Percentiles rank a stretch among this genome's conserved stretches.
Conservation (phyloP, 352 stramenopile genomes). For the Pelagophyceae sp. region DNA sequence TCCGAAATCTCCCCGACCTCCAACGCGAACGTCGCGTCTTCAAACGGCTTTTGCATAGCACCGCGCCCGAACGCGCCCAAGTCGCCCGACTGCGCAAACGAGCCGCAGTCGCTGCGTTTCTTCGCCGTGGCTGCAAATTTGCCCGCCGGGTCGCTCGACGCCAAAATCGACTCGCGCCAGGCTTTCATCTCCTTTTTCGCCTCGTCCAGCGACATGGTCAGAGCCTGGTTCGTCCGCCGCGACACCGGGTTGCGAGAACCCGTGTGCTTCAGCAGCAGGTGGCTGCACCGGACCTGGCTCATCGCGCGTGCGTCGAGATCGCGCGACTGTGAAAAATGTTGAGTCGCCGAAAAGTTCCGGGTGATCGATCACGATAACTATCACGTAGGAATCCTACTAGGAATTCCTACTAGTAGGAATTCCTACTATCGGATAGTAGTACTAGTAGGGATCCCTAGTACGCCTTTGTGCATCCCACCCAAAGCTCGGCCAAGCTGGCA, state of each 20-base stretch:
- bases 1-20: slow-evolving; percentile 81
- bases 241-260: slow-evolving; percentile 65
- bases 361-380: too few species aligned
- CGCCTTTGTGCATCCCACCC: too few species aligned
- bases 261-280: slow-evolving; percentile 90
- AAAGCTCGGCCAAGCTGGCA: too few species aligned
- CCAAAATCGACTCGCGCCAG: slow-evolving; percentile 65
- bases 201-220: slow-evolving; percentile 77
- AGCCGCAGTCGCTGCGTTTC: slow-evolving; percentile 62
- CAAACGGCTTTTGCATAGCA: slow-evolving; percentile 81
- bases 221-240: slow-evolving; percentile 67
- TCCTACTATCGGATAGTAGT: too few species aligned
- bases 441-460: too few species aligned
- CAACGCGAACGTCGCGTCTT: slow-evolving; percentile 78
- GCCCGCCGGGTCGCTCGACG: slow-evolving; percentile 58
- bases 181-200: slow-evolving; percentile 59
- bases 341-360: too few species aligned
- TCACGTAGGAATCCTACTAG: too few species aligned
- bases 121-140: slow-evolving; percentile 24
- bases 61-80: slow-evolving; percentile 69
- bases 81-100: slow-evolving; percentile 22
- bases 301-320: too few species aligned
- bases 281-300: slow-evolving; percentile 61
- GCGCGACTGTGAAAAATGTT: too few species aligned
- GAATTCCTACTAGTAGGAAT: too few species aligned